Base-by-base conservation (phyloP, 345 rosid genomes). In the Salix udensis region DNA sequence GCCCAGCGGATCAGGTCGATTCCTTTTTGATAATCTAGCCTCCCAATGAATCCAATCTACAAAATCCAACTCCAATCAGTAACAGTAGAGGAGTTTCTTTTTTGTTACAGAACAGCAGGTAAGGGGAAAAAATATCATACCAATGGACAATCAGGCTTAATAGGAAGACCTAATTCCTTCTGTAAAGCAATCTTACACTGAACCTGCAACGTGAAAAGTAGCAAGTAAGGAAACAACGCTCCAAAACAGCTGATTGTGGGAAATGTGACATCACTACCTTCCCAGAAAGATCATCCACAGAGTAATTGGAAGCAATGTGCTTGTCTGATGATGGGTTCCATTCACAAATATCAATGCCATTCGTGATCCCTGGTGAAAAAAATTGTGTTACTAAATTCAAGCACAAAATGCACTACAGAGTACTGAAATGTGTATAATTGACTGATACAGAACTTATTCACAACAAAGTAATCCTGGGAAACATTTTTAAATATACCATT, bases 31-130 rank as follows among this genome's bases (percentile, higher is more conserved):
- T 93, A 87, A 85, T 91, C 97, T 84, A 95, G 81, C 82, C 98
- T 93, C 80, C 98, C 98, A 64, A 93, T 91, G 79, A 95, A 95
- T 68, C 98, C 98, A 84, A 95, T 88, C 98, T 95, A 80, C 79
- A 80, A 71, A 69, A 21, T 75, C 44, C 67, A 77, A 77, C 67
- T 79, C 67, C 64, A 75, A 65, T 78, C 39, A 80, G 76, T 71
- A 66, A 50, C 21, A 68, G 50, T 66, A 78, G 21, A 60, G 62
- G 58, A 72, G 13, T 30, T 65, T 64, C n/a, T 61, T 52, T 73
- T 53, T 53, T 14, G 28, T 44, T 11, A 74, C 62, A n/a, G 48
- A 37, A 13, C 14, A 34, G 65, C 18, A 34, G 61, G 30, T 16
- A 46, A 34, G 65, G 65, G 37, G 72, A 69, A 76, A 21, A 67